Evolutionary conservation across 2,329 filamentous ascomycete genomes (phyloP), one percentile per base, ranked within the genome.

Genomic region (Monilinia polystroma): DNA sequence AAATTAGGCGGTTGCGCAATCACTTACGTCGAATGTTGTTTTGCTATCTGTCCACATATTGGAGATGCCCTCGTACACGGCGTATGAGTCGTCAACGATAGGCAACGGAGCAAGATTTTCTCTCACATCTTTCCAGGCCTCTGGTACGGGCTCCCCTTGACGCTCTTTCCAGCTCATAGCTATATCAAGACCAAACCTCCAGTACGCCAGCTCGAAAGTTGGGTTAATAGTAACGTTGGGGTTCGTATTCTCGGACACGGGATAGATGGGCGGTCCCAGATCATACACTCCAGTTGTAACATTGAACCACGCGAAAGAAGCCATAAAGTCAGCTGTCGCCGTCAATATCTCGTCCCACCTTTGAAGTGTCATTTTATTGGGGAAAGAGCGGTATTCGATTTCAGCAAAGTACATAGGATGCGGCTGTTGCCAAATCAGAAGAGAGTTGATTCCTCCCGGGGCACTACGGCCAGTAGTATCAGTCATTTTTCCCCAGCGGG

Each of bases 341-440:
- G 78, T 80, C 1, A 88, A 71, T 20, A 87, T 74, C 0, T 73
- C 73, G 65, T 87, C 81, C 86, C 86, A 88, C 45, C 80, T 80
- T 52, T 73, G 60, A 7, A 88, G 73, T 0, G 81, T 84, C 5
- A 76, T 73, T 3, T 75, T 64, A 10, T 76, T 78, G 0, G 82
- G 80, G 63, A 78, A 80, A 0, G 78, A 78, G 29, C 82, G 78
- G 71, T 83, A 86, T 71, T 85, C 82, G 23, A 82, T 75, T 73
- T 86, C 84, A 0, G 85, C 85, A 71, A 87, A 85, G 72, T 84
- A 85, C 79, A 87, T 83, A 0, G 82, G 79, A 72, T 88, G 85
- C 10, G 84, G 85, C 71, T 87, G 85, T 70, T 88, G 85, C 85
- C 85, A 88, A 66, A 87, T 83, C 3, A 88, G 77, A 1, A 88